Evolutionary conservation across 768 basidiomycete genomes (phyloP).

Genomic region (Mycena vitilis): DNA sequence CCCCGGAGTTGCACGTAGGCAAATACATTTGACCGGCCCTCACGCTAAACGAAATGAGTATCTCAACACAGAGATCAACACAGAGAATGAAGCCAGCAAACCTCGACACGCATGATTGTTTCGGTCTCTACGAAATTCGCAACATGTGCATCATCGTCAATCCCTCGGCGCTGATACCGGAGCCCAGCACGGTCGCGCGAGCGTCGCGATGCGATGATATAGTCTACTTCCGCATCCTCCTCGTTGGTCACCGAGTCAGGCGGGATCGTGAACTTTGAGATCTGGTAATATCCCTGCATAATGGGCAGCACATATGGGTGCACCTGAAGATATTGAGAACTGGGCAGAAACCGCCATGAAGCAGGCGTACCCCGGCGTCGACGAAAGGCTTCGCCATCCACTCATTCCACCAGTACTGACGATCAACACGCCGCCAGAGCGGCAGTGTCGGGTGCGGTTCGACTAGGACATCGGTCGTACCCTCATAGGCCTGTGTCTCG

Average conservation of each 20-base stretch:
- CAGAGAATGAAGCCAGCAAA: slow-evolving; percentile 45
- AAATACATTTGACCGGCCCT: slow-evolving; percentile 81
- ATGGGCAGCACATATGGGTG: slow-evolving; percentile 91
- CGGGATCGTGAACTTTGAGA: slow-evolving; percentile 73
- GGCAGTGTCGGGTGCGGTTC: slow-evolving; percentile 87
- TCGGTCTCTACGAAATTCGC: slow-evolving; percentile 98
- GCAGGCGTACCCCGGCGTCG: slow-evolving; percentile 79
- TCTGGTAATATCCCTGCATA: slow-evolving; percentile 93
- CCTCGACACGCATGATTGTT: slow-evolving; percentile 86
- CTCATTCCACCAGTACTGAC: slow-evolving; percentile 97
- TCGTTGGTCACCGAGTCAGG: slow-evolving; percentile 57
- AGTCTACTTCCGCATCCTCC: slow-evolving; percentile 71
- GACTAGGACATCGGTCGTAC: slow-evolving; percentile 62
- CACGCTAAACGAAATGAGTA: slow-evolving; percentile 63
- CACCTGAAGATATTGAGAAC: slow-evolving; percentile 53
- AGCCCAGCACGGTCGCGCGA: slow-evolving; percentile 92
- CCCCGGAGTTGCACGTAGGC: slow-evolving; percentile 93
- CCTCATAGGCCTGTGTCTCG: slow-evolving; percentile 40
- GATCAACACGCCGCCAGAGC: slow-evolving; percentile 91
- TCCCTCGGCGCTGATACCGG: slow-evolving; percentile 93
- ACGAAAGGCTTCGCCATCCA: slow-evolving; percentile 86
- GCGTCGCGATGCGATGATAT: slow-evolving; percentile 86
- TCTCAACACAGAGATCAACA: background rate
- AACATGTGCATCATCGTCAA: slow-evolving; percentile 93
- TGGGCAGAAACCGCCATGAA: background rate